phyloP scores from a whole-genome alignment of 2,329 filamentous ascomycete species.

The Calonectria honghensis region DNA sequence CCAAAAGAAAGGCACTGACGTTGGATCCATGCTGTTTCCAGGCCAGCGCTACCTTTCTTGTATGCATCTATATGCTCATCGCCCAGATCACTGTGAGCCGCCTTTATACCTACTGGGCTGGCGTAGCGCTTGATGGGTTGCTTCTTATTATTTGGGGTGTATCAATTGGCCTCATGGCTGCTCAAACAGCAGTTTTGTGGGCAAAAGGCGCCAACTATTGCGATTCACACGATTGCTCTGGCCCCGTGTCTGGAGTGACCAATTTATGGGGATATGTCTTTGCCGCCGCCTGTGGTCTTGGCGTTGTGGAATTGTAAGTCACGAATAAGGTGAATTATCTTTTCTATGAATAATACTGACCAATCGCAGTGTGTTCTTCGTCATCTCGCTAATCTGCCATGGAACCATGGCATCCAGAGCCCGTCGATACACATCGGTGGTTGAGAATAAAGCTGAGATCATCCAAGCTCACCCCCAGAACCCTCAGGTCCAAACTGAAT shows the following conservation, averaged over 20 bases:
- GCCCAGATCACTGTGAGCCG: constrained; percentile 63
- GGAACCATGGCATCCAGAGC: constrained; percentile 62
- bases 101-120: constrained; percentile 72
- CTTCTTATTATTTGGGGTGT: constrained; percentile 72
- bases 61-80: constrained; percentile 67
- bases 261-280: constrained; percentile 55
- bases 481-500: neutral
- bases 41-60: constrained; percentile 66
- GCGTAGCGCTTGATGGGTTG: constrained; percentile 70
- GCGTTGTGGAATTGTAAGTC: constrained; percentile 66
- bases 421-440: constrained; percentile 52
- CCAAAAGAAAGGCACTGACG: constrained; percentile 22
- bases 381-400: constrained; percentile 65
- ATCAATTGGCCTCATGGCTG: constrained; percentile 64
- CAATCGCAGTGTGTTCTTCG: constrained; percentile 63
- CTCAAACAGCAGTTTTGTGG: constrained; percentile 56
- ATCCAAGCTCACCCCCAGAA: constrained; percentile 16
- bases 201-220: constrained; percentile 49
- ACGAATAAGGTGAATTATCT: neutral
- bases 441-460: neutral
- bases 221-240: constrained; percentile 52
- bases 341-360: neutral
- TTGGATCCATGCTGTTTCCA: constrained; percentile 40
- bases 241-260: constrained; percentile 23
- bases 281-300: constrained; percentile 62